Evolutionary conservation across 768 basidiomycete species (phyloP), one percentile per base, ranked within the genome.

Genomic region (Serendipita sp.): DNA sequence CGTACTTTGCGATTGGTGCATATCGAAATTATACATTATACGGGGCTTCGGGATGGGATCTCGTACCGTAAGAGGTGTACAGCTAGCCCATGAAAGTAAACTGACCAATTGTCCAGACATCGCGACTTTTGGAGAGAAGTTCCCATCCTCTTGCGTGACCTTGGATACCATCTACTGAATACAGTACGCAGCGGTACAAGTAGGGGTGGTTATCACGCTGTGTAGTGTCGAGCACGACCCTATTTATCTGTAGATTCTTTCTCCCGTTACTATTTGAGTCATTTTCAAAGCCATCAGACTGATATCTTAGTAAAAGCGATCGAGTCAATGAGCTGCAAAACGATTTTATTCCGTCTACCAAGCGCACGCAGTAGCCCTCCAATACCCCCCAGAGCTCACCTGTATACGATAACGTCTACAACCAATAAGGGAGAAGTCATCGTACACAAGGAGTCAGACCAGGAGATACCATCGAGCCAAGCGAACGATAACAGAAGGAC

Each of bases 91-190:
- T n/a, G 18, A 51, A 51, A 7, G 41, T 66, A 56, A 41, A 53
- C 44, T 48, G 64, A 63, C 46, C 47, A 46, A 56, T 4, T 38
- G 15, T 34, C 13, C 68, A 92, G 89, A 66, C 89, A 92, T 74
- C 87, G 89, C 58, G 88, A 91, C 71, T 92, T 92, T 74, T 92
- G 89, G 89, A 77, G 83, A 72, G 90, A 92, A 74, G 88, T 92
- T 2, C 90, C 90, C 3, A 90, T 89, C 68, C 87, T 92, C 83
- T 72, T 90, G 51, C 79, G 80, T 47, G 90, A 92, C 69, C 86
- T 92, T 28, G 72, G 86, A 63, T 81, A 84, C 24, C 88, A 91
- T 35, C 56, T 60, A 10, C 16, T 60, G 28, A 60, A 24, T 18
- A 35, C 56, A 60, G 18, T 60, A 34, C 56, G 56, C 16, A 35